Evolutionary conservation across 2,329 filamentous ascomycete genomes (phyloP).

Genomic region (Thermothelomyces thermophilus): DNA sequence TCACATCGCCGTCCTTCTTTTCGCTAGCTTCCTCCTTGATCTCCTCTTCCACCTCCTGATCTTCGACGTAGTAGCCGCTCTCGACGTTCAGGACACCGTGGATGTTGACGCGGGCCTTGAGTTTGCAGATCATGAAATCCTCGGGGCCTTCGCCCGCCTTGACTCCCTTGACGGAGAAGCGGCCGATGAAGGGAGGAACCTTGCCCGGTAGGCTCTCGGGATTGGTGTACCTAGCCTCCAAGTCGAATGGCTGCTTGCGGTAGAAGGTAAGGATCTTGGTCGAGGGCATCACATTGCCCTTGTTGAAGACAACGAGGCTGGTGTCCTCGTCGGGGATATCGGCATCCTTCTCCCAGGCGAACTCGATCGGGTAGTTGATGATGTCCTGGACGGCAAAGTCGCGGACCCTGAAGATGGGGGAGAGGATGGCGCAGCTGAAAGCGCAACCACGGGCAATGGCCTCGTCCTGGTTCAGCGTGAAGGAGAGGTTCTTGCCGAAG

Average conservation of each 20-base stretch:
- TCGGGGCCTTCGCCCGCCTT: slow-evolving; percentile 80
- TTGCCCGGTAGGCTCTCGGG: slow-evolving; percentile 83
- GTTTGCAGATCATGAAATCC: slow-evolving; percentile 99
- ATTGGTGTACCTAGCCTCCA: slow-evolving; percentile 89
- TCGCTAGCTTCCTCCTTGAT: slow-evolving; percentile 40
- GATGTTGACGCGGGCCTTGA: slow-evolving; percentile 94
- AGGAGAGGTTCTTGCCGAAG: slow-evolving; percentile 89
- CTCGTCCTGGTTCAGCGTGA: slow-evolving; percentile 97
- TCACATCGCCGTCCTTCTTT: slow-evolving; percentile 60
- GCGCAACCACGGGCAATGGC: slow-evolving; percentile 91
- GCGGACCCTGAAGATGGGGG: slow-evolving; percentile 94
- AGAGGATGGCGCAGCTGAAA: slow-evolving; percentile 96
- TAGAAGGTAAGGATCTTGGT: slow-evolving; percentile 99
- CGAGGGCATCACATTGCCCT: slow-evolving; percentile 91
- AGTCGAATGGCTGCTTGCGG: slow-evolving; percentile 92
- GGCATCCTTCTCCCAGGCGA: slow-evolving; percentile 96
- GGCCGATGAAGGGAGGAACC: slow-evolving; percentile 88
- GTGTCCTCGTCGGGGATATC: slow-evolving; percentile 99
- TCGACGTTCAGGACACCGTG: slow-evolving; percentile 96
- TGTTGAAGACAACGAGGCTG: slow-evolving; percentile 93
- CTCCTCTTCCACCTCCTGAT: slow-evolving; percentile 85
- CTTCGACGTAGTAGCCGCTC: slow-evolving; percentile 95
- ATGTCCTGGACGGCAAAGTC: slow-evolving; percentile 98
- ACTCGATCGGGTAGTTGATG: slow-evolving; percentile 96
- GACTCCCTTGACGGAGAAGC: slow-evolving; percentile 96